These are phyloP conservation scores for Tarenaya hassleriana DNA, from an alignment of 345 rosid species.

Conservation along the genomic window DNA sequence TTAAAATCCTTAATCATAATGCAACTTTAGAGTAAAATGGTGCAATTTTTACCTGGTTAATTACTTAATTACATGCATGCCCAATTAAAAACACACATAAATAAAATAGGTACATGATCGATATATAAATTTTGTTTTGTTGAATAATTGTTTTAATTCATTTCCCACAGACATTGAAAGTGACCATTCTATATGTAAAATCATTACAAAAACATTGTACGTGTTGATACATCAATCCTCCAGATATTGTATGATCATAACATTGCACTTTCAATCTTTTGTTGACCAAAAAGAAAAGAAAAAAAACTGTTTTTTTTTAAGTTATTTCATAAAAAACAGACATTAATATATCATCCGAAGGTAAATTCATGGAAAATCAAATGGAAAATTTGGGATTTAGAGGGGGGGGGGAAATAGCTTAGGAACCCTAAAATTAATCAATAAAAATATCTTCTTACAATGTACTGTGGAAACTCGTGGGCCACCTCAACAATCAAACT, in stretches of 20 bases:
- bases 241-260: conserved; percentile 28
- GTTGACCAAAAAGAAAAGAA: too few species aligned
- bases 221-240: conserved; percentile 33
- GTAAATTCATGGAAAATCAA: too few species aligned
- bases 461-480: conserved; percentile 33
- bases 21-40: too few species aligned
- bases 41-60: neutral
- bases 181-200: conserved; percentile 29
- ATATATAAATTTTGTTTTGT: conserved; percentile 26
- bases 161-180: conserved; percentile 32
- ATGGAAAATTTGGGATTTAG: too few species aligned
- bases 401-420: too few species aligned
- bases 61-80: neutral
- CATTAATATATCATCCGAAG: neutral
- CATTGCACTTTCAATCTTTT: conserved; percentile 11
- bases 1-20: neutral
- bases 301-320: too few species aligned
- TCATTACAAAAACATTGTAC: conserved; percentile 33
- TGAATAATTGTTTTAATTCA: conserved; percentile 13
- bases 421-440: conserved; percentile 16
- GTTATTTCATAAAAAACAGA: neutral
- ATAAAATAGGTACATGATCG: conserved; percentile 26
- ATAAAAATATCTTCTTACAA: conserved; percentile 35
- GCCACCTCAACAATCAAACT: conserved; percentile 33
- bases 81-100: too few species aligned